Evolutionary conservation across 768 basidiomycete species (phyloP), one percentile per base, ranked within the genome.

Genomic region (Tricholoma saponaceum): DNA sequence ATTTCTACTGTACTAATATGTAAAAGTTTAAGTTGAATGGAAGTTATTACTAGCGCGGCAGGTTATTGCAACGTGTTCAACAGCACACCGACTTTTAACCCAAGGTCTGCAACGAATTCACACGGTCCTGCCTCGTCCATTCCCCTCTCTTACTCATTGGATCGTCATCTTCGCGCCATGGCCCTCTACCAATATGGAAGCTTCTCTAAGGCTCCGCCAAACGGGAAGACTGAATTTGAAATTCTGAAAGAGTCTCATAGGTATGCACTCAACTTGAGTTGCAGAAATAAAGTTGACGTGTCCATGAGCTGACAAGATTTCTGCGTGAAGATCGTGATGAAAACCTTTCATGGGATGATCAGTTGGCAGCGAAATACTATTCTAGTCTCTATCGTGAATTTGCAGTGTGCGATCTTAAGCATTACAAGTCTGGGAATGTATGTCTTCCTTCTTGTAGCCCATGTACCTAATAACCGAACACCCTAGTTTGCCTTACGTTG

Each of bases 401-500:
- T 64, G 92, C 91, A 0, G 77, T 95, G 20, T 94, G 92, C 67
- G 93, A 98, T 72, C 76, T 98, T 58, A 98, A 98, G 75, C 96
- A 98, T 67, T 97, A 92, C 79, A 97, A 94, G 74, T 86, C 89
- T 0, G 91, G 92, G 14, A 89, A 90, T 59, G 93, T 95, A 60
- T 61, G 86, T 69, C 18, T 22, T 28, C 47, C 13, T 53, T 23
- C 37, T 12, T 16, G 37, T 0, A 30, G 30, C 25, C 32, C 20
- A 20, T 35, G 26, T 14, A 18, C 9, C 7, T 8, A 49, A 28
- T 22, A 26, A 47, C 14, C 16, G 5, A 18, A 28, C 32, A 44
- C 3, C 49, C 16, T 59, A 95, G 87, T 89, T 98, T 67, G 85
- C 94, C 0, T 80, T 98, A 4, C 87, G 96, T 13, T 98, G 96